phyloP scores from a whole-genome alignment of 306 rosid genomes.

The Trichosanthes cucumerina region DNA sequence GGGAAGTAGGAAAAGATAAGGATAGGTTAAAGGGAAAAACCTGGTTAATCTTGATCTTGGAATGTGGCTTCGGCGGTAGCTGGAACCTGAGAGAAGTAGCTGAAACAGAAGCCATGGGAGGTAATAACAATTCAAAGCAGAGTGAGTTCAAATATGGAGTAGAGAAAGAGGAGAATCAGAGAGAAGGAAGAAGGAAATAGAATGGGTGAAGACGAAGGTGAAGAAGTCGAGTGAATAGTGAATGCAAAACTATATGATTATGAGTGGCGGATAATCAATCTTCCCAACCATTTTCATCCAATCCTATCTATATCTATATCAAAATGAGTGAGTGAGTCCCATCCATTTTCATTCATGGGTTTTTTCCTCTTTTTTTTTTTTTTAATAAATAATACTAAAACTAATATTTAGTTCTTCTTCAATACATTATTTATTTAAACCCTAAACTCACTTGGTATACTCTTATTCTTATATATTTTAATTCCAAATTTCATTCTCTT shows the following conservation, averaged over 20 bases:
- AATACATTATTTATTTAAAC: too few relatives aligned
- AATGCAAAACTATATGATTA: neutral
- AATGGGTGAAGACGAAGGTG: neutral
- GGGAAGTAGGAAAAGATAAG: neutral
- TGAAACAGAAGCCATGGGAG: constrained; percentile 51
- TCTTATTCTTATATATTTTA: too few relatives aligned
- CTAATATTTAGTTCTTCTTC: too few relatives aligned
- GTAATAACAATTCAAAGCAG: too few relatives aligned
- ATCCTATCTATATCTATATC: too few relatives aligned
- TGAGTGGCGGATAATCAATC: neutral
- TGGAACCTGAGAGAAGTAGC: constrained; percentile 35
- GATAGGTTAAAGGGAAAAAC: constrained; percentile 9
- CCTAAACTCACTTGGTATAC: too few relatives aligned
- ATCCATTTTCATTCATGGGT: too few relatives aligned
- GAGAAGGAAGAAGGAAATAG: neutral
- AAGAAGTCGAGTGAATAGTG: neutral
- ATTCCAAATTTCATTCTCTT: too few relatives aligned
- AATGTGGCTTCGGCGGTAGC: constrained; percentile 24
- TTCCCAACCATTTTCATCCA: neutral
- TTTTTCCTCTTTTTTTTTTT: too few relatives aligned
- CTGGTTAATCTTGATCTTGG: constrained; percentile 17
- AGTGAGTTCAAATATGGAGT: neutral
- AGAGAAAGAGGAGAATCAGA: neutral
- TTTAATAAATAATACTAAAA: too few relatives aligned
- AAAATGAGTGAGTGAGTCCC: too few relatives aligned